Evolutionary conservation across 768 basidiomycete species (phyloP).

Genomic region (Candolleomyces eurysporus): DNA sequence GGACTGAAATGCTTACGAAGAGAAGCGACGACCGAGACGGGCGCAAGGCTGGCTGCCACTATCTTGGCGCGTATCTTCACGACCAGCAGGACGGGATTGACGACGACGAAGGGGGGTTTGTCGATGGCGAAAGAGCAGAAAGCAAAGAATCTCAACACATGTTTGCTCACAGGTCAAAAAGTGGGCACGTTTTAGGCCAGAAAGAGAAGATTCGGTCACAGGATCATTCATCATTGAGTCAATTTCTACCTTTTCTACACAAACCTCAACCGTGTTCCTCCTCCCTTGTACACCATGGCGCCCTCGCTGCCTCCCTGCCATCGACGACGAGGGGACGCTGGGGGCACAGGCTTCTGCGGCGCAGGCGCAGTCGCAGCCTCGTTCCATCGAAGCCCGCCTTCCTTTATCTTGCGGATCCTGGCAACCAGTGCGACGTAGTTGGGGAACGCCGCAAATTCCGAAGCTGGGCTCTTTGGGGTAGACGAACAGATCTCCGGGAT

Average conservation of each 20-base stretch:
- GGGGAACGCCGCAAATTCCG: conserved; percentile 3
- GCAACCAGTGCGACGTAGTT: conserved; percentile 1
- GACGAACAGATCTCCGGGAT: background rate
- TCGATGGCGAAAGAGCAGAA: background rate
- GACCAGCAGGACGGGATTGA: background rate
- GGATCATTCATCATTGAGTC: conserved; percentile 1
- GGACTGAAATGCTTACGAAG: conserved; percentile 4
- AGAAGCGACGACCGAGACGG: conserved; percentile 8
- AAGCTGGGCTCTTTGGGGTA: background rate
- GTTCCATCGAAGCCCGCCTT: background rate
- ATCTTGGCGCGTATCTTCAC: conserved; percentile 8
- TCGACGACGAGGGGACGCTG: background rate
- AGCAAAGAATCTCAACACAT: conserved; percentile 6
- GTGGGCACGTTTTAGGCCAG: conserved; percentile 10
- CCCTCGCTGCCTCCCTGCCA: background rate
- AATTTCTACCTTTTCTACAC: background rate
- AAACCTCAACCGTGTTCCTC: background rate
- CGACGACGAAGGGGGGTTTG: conserved; percentile 2
- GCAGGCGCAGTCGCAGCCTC: no score
- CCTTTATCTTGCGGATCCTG: conserved; percentile 1
- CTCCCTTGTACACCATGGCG: background rate
- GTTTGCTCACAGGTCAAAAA: background rate
- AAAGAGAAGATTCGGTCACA: conserved; percentile 8
- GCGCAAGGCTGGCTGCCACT: conserved; percentile 2
- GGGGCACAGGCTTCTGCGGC: background rate